Evolutionary conservation across 169 alveolate genomes (phyloP).

Genomic region (Eimeria falciformis): DNA sequence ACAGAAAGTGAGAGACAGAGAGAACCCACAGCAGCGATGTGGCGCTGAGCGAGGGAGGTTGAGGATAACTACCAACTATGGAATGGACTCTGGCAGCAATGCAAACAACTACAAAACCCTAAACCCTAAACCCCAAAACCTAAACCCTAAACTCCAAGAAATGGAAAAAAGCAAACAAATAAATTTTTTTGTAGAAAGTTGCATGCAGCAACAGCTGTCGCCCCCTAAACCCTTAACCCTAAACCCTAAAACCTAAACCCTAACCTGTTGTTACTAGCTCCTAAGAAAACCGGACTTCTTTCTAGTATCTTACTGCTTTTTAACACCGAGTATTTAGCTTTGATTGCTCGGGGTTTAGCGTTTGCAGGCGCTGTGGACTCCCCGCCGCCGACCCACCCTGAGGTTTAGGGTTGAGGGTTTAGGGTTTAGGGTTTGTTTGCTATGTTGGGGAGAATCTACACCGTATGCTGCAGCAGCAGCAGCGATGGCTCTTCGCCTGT

Average conservation of each 20-base stretch:
- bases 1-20: no score
- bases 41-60: no score
- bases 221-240: not conserved
- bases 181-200: not conserved
- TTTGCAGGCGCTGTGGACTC: no score
- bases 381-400: no score
- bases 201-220: constrained; percentile 8
- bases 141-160: constrained; percentile 22
- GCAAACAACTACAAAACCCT: no score
- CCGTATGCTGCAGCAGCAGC: not conserved
- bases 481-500: constrained; percentile 32
- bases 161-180: not conserved
- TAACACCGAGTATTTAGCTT: not conserved
- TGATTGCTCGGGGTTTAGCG: not conserved
- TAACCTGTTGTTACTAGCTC: not conserved
- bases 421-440: constrained; percentile 35
- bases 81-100: no score
- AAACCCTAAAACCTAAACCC: constrained; percentile 53
- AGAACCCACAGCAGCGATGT: no score
- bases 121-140: not conserved
- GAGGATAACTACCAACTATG: no score
- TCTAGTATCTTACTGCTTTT: not conserved
- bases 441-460: not conserved
- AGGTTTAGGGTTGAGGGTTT: constrained; percentile 38
- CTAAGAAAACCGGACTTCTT: no score